Conservation (phyloP, 345 rosid species). For the Gossypium thurberi region DNA sequence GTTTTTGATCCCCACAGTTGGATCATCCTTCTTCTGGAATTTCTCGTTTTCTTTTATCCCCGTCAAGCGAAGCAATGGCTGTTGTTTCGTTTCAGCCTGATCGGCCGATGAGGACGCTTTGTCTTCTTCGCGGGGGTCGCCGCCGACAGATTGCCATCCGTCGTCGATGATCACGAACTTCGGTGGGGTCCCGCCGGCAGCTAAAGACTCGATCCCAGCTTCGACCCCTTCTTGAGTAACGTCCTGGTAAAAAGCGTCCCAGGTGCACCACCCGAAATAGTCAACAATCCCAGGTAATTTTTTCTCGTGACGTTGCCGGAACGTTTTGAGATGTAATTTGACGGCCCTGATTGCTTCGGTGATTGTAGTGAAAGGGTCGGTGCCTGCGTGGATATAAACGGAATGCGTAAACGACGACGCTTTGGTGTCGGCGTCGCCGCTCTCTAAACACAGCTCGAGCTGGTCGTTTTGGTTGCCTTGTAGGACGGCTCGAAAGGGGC, state of each 20-base stretch:
- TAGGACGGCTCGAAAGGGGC: constrained; percentile 65
- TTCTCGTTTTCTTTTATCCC: constrained; percentile 73
- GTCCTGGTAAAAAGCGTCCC: constrained; percentile 97
- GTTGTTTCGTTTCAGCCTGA: constrained; percentile 25
- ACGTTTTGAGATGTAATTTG: constrained; percentile 58
- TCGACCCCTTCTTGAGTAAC: constrained; percentile 94
- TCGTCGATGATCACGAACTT: constrained; percentile 89
- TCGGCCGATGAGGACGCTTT: background rate
- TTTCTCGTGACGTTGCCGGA: constrained; percentile 86
- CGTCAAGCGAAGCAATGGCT: constrained; percentile 51
- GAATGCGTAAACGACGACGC: constrained; percentile 65
- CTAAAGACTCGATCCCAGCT: constrained; percentile 59
- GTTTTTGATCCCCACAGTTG: constrained; percentile 59
- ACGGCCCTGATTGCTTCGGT: constrained; percentile 67
- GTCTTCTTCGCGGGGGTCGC: constrained; percentile 21
- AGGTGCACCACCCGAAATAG: constrained; percentile 95
- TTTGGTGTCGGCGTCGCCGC: constrained; percentile 66
- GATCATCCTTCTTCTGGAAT: constrained; percentile 61
- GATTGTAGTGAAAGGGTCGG: constrained; percentile 72
- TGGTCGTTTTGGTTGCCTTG: constrained; percentile 69
- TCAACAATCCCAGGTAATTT: constrained; percentile 74
- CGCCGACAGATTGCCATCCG: constrained; percentile 90
- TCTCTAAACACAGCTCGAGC: constrained; percentile 85
- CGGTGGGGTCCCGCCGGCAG: constrained; percentile 73
- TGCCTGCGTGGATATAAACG: constrained; percentile 60